phyloP scores from a whole-genome alignment of 2,329 filamentous ascomycete species.

The Tolypocladium inflatum region DNA sequence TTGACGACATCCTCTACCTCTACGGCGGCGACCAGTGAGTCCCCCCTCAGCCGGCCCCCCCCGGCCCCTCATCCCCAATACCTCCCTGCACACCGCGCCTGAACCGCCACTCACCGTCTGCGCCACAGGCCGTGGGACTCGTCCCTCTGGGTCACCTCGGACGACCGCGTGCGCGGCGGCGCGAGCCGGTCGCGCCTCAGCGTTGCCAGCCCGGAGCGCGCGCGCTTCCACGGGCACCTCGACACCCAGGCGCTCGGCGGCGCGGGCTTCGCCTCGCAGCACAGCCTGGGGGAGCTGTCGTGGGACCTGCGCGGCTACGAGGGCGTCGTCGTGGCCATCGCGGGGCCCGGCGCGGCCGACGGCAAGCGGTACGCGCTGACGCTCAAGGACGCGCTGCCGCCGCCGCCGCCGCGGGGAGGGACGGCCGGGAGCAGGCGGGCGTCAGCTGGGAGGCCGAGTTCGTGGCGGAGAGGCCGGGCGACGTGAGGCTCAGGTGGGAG shows the following conservation, averaged over 20 bases:
- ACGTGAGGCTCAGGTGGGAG: constrained; percentile 51
- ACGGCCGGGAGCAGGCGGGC: constrained; percentile 62
- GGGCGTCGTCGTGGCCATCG: constrained; percentile 47
- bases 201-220: constrained; percentile 22
- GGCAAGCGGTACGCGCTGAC: constrained; percentile 64
- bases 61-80: not conserved
- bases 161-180: constrained; percentile 72
- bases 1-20: constrained; percentile 19
- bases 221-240: constrained; percentile 58
- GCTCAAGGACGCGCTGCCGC: constrained; percentile 60
- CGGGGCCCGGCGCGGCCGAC: constrained; percentile 32
- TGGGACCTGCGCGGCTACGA: constrained; percentile 58
- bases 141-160: constrained; percentile 56
- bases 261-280: constrained; percentile 74
- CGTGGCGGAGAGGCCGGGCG: constrained; percentile 16
- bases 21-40: constrained; percentile 31
- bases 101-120: not conserved
- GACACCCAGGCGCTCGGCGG: constrained; percentile 69
- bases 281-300: constrained; percentile 47
- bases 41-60: not conserved
- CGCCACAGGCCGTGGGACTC: constrained; percentile 45
- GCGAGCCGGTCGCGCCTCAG: constrained; percentile 47
- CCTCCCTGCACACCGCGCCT: not conserved
- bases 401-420: constrained; percentile 36
- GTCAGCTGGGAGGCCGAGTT: constrained; percentile 71